Evolutionary conservation across 805 yeast species (phyloP).

Genomic region (Maudiozyma serrabonitensis): DNA sequence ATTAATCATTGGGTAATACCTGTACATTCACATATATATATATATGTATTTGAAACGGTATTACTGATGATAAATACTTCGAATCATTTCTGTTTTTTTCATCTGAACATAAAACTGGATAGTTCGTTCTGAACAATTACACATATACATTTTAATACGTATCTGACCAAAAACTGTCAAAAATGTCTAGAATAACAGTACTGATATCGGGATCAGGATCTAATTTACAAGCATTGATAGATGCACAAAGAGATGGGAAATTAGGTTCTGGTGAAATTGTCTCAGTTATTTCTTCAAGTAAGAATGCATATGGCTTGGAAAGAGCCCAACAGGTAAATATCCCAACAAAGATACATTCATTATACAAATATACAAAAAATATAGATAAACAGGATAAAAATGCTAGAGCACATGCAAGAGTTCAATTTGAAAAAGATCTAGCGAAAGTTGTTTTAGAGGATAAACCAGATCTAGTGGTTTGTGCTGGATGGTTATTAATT

Average conservation of each 20-base stretch:
- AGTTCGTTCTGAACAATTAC: too few species aligned
- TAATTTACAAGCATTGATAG: conserved; percentile 90
- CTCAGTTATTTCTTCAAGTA: conserved; percentile 76
- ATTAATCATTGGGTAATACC: too few species aligned
- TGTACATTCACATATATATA: too few species aligned
- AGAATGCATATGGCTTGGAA: conserved; percentile 76
- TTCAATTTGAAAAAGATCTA: conserved; percentile 65
- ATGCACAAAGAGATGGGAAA: conserved; percentile 40
- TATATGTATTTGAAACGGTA: too few species aligned
- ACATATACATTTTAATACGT: neutral
- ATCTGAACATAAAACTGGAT: too few species aligned
- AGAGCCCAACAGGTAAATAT: conserved; percentile 67
- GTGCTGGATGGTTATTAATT: conserved; percentile 98
- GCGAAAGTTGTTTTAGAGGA: conserved; percentile 54
- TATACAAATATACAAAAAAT: conserved; percentile 65
- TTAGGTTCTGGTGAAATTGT: conserved; percentile 45
- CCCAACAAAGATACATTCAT: conserved; percentile 61
- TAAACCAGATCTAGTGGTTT: conserved; percentile 78
- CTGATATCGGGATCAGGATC: conserved; percentile 93
- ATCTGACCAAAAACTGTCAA: neutral
- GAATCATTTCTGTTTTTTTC: too few species aligned
- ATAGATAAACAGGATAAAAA: conserved; percentile 59
- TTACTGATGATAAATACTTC: too few species aligned
- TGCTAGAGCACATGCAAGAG: conserved; percentile 53
- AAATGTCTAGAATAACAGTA: conserved; percentile 37